phyloP scores from a whole-genome alignment of 2,329 filamentous ascomycete genomes.

The Aspergillus pseudotamarii region DNA sequence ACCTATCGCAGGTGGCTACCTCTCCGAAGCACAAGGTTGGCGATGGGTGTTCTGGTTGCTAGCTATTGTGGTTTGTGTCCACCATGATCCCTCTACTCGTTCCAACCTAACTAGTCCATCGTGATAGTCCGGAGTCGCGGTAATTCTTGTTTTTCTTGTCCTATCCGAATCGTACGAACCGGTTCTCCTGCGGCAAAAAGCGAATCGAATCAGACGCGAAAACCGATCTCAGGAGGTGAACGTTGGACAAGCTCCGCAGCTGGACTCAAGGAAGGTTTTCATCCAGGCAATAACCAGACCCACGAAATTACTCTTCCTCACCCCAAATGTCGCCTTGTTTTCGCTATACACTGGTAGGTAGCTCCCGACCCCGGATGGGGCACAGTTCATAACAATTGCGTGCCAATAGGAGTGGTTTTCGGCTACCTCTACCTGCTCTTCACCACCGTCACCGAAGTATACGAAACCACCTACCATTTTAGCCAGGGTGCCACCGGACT shows the following conservation, averaged over 20 bases:
- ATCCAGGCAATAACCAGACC: conserved; percentile 43
- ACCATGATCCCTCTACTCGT: neutral
- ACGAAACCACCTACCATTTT: conserved; percentile 49
- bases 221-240: neutral
- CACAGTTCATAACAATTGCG: neutral
- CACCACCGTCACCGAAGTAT: conserved; percentile 53
- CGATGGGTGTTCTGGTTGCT: neutral
- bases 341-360: conserved; percentile 40
- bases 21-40: neutral
- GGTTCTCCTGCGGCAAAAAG: neutral
- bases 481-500: conserved; percentile 45
- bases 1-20: neutral
- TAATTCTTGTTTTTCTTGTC: neutral
- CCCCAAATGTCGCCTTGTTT: conserved; percentile 54
- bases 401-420: conserved; percentile 48
- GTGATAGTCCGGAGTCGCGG: neutral
- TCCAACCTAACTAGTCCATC: neutral
- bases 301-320: conserved; percentile 52
- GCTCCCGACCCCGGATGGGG: neutral
- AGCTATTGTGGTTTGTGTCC: neutral
- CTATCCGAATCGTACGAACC: neutral
- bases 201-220: neutral
- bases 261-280: neutral
- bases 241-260: neutral
- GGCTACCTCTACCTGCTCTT: conserved; percentile 55